Evolutionary conservation across 2,329 filamentous ascomycete species (phyloP), one percentile per base, ranked within the genome.

Genomic region (Colletotrichum liaoningense): DNA sequence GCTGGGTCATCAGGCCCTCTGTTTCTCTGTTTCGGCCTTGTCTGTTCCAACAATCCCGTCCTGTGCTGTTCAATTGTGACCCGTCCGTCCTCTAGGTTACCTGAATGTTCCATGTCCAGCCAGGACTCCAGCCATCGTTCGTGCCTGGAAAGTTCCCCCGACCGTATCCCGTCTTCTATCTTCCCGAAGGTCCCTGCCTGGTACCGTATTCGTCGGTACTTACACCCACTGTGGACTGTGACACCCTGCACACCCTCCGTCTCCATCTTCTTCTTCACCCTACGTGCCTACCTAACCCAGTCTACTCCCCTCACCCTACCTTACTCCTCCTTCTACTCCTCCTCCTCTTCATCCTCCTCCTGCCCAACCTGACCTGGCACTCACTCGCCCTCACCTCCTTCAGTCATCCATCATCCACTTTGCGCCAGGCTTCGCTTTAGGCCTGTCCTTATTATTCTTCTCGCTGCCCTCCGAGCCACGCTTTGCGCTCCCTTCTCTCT

Each of bases 381-480:
- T 35, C 63, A 30, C 38, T 42, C 38, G 14, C 12, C 5, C 35
- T 46, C 59, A 24, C 69, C 38, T 65, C 54, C 46, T 62, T 56
- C 35, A 59, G 60, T 73, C 65, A 59, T 62, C 63, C 56, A 75
- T 74, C 69, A 67, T 73, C 70, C 73, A 60, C 73, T 74, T 73
- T 69, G 70, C 73, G 57, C 70, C 69, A 52, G 55, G 46, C 62
- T 35, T 74, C 69, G 65, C 57, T 52, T 57, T 66, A 65, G 24
- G 26, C 54, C 46, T 55, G 46, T 64, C 24, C 67, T 68, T 74
- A 63, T 68, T 74, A 55, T 58, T 66, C 28, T 57, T 49, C 24
- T 63, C 46, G 30, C 62, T 56, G 22, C 55, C 67, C 46, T 68
- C 59, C 56, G 33, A 30, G 24, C 33, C 38, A 22, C 11, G 19